These are phyloP conservation scores for Parasarocladium wereldwijsianum DNA, from an alignment of 2,329 filamentous ascomycete species.

Conservation along the genomic window DNA sequence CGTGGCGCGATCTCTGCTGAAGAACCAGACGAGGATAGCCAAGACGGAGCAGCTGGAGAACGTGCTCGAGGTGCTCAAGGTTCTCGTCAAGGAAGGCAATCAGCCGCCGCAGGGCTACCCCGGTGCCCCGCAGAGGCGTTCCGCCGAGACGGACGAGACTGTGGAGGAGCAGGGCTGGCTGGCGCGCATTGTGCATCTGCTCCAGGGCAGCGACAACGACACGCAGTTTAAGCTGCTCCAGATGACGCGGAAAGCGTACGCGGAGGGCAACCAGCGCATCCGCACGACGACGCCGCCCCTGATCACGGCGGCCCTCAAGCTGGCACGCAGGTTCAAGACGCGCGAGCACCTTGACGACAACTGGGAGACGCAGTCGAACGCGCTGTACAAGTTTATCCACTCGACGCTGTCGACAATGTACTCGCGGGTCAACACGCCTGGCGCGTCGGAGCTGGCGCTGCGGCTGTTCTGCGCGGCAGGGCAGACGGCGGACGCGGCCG, in stretches of 20 bases:
- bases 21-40: conserved; percentile 65
- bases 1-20: conserved; percentile 68
- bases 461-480: conserved; percentile 85
- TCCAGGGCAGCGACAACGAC: conserved; percentile 74
- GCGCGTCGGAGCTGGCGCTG: conserved; percentile 74
- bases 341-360: conserved; percentile 69
- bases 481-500: conserved; percentile 80
- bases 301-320: conserved; percentile 76
- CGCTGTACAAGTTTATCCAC: conserved; percentile 92
- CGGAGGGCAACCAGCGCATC: conserved; percentile 86
- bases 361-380: conserved; percentile 51
- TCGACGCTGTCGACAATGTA: conserved; percentile 77
- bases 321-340: conserved; percentile 76
- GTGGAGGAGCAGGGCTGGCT: conserved; percentile 97
- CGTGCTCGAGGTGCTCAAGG: conserved; percentile 74
- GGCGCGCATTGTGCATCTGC: conserved; percentile 77
- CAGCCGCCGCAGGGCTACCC: conserved; percentile 76
- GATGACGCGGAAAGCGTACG: conserved; percentile 71
- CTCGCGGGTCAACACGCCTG: conserved; percentile 61
- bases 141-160: conserved; percentile 83
- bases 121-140: conserved; percentile 61
- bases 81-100: conserved; percentile 85
- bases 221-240: conserved; percentile 91
- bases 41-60: conserved; percentile 72
- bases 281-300: conserved; percentile 90